Conservation (phyloP, 2,329 filamentous ascomycete genomes). For the Microcyclospora tardicrescens region DNA sequence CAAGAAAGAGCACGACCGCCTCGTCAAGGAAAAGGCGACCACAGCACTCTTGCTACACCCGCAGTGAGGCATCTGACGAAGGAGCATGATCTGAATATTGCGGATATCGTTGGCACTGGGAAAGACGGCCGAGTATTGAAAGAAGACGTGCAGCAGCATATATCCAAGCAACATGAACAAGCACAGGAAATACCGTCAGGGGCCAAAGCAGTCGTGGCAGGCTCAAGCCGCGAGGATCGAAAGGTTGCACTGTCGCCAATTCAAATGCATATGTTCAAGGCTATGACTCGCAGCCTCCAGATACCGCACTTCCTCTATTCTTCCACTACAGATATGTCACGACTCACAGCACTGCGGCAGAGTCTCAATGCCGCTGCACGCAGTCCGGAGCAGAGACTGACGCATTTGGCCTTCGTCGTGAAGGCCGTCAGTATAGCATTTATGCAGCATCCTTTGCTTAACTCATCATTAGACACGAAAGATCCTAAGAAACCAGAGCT, state of each 20-base stretch:
- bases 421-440: constrained; percentile 86
- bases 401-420: constrained; percentile 86
- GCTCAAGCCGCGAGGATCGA: constrained; percentile 45
- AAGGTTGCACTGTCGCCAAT: constrained; percentile 58
- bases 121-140: constrained; percentile 85
- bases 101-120: constrained; percentile 68
- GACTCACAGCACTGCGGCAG: constrained; percentile 57
- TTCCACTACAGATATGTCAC: constrained; percentile 73
- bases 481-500: constrained; percentile 57
- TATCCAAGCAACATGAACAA: constrained; percentile 22
- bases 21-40: constrained; percentile 39
- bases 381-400: constrained; percentile 50
- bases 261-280: constrained; percentile 91
- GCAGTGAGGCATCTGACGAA: constrained; percentile 83
- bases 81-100: constrained; percentile 64
- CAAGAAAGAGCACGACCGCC: constrained; percentile 19
- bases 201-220: constrained; percentile 6
- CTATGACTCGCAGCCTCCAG: constrained; percentile 79
- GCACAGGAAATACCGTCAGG: constrained; percentile 22
- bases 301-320: constrained; percentile 96
- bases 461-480: constrained; percentile 62
- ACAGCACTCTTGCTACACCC: constrained; percentile 71
- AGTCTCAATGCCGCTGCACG: constrained; percentile 52
- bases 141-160: constrained; percentile 59
- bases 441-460: constrained; percentile 70